Conservation (phyloP, 2,329 filamentous ascomycete genomes). For the Fusarium robinianum region DNA sequence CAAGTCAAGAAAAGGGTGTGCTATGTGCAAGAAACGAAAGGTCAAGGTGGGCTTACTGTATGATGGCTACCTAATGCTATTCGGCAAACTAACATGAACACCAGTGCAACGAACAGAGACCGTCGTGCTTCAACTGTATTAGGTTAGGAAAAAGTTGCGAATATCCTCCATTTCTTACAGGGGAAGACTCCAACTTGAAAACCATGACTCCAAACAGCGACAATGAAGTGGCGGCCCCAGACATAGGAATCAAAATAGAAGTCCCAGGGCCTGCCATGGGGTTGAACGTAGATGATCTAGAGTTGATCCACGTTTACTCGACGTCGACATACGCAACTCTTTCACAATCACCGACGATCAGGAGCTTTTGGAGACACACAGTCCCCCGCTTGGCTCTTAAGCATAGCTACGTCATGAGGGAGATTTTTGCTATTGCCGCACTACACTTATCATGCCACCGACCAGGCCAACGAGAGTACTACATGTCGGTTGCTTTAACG, state of each 20-base stretch:
- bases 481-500: conserved; percentile 33
- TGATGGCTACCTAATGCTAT: background rate
- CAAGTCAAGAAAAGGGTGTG: background rate
- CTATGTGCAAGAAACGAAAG: conserved; percentile 1
- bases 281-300: conserved; percentile 52
- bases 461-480: conserved; percentile 44
- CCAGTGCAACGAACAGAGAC: conserved; percentile 36
- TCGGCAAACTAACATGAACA: background rate
- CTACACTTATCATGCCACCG: conserved; percentile 52
- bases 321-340: conserved; percentile 54
- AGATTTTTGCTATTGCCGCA: conserved; percentile 53
- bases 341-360: conserved; percentile 45
- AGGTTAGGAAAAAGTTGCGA: conserved; percentile 12
- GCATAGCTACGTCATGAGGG: conserved; percentile 53
- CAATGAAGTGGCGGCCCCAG: background rate
- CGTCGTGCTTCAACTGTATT: conserved; percentile 35
- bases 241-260: conserved; percentile 1
- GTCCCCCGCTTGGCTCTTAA: conserved; percentile 52
- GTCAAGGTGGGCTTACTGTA: background rate
- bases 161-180: background rate
- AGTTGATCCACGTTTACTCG: conserved; percentile 57
- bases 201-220: background rate
- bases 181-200: background rate
- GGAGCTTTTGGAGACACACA: conserved; percentile 52
- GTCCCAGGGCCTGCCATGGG: no score